These are phyloP conservation scores for Aspergillus sp. DNA, from an alignment of 2,329 filamentous ascomycete genomes.

Conservation along the genomic window DNA sequence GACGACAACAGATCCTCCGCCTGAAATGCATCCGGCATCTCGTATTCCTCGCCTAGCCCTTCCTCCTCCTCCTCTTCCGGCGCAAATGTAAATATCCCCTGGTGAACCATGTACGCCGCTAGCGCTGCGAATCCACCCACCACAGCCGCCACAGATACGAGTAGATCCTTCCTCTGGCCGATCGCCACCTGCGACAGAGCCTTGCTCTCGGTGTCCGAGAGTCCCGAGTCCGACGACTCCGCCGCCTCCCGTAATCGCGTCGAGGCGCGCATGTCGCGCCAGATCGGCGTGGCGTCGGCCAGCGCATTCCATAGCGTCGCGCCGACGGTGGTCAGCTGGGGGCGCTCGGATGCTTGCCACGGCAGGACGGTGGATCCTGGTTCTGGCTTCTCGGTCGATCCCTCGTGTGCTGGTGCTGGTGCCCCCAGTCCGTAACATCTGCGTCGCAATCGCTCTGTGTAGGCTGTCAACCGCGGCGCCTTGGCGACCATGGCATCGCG, in stretches of 20 bases:
- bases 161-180: slow-evolving; percentile 33
- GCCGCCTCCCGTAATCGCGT: slow-evolving; percentile 37
- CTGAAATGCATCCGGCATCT: not conserved
- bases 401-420: slow-evolving; percentile 15
- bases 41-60: slow-evolving; percentile 10
- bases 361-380: slow-evolving; percentile 26
- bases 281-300: slow-evolving; percentile 38
- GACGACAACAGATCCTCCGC: slow-evolving; percentile 18
- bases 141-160: slow-evolving; percentile 36
- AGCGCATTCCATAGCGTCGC: slow-evolving; percentile 35
- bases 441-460: slow-evolving; percentile 42
- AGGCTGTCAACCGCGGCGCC: slow-evolving; percentile 45
- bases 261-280: slow-evolving; percentile 36
- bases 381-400: slow-evolving; percentile 18
- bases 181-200: slow-evolving; percentile 24
- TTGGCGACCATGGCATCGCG: slow-evolving; percentile 55
- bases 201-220: slow-evolving; percentile 26
- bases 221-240: slow-evolving; percentile 24
- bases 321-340: slow-evolving; percentile 33
- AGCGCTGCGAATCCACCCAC: slow-evolving; percentile 35
- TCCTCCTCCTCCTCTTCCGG: slow-evolving; percentile 15
- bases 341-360: slow-evolving; percentile 36
- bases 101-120: slow-evolving; percentile 37
- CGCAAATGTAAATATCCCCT: slow-evolving; percentile 25
- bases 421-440: slow-evolving; percentile 39